Conservation (phyloP, 83 land plant genomes). For the Diphasiastrum complanatum region DNA sequence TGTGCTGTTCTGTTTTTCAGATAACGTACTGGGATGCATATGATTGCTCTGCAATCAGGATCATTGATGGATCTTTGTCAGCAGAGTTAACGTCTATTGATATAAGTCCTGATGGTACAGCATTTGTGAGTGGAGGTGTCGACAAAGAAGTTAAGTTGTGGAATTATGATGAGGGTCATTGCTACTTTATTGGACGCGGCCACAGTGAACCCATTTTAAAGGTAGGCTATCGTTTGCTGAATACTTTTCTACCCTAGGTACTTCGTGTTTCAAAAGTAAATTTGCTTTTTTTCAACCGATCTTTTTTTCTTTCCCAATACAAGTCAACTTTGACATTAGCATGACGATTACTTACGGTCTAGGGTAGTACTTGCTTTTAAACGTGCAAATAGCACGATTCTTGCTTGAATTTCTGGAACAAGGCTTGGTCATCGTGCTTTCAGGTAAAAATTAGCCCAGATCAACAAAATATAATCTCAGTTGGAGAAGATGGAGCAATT, state of each 20-base stretch:
- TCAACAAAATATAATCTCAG: slow-evolving; percentile 34
- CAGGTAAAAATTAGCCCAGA: slow-evolving; percentile 43
- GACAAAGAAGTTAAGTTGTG: slow-evolving; percentile 39
- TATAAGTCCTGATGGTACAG: slow-evolving; percentile 35
- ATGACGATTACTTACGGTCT: neutral
- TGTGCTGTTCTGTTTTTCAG: too few relatives aligned
- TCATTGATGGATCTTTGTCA: slow-evolving; percentile 34
- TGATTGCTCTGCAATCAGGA: slow-evolving; percentile 35
- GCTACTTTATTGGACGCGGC: slow-evolving; percentile 35
- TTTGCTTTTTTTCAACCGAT: neutral
- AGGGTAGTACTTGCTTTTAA: neutral
- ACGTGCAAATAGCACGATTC: neutral
- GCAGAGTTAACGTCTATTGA: slow-evolving; percentile 33
- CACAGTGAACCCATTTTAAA: slow-evolving; percentile 35
- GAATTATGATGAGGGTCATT: slow-evolving; percentile 45
- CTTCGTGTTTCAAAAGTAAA: neutral
- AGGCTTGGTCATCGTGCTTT: neutral
- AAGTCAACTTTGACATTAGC: neutral
- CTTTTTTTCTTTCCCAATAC: neutral
- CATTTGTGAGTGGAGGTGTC: slow-evolving; percentile 36
- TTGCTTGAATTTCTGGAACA: neutral
- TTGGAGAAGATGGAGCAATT: slow-evolving; percentile 43
- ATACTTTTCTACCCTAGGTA: neutral
- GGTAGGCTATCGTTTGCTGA: slow-evolving; percentile 13
- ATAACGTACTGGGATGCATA: slow-evolving; percentile 43